These are phyloP conservation scores for Pythium apleroticum DNA, from an alignment of 352 stramenopile species.

Conservation along the genomic window DNA sequence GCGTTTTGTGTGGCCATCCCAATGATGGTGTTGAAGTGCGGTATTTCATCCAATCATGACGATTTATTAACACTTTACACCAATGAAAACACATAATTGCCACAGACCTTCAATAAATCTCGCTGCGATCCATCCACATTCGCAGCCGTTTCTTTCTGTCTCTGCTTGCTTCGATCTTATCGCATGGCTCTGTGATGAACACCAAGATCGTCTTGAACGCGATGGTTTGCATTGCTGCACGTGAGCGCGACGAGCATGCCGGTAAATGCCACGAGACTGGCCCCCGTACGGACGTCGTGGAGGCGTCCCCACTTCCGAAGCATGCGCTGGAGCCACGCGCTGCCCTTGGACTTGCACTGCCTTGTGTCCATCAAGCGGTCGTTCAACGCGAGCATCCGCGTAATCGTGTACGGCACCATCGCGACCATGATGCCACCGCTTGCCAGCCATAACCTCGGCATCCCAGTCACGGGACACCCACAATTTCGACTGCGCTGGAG, in stretches of 20 bases:
- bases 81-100: conserved; percentile 3
- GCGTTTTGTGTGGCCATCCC: neutral
- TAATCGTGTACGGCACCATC: conserved; percentile 66
- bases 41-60: conserved; percentile 8
- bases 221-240: conserved; percentile 20
- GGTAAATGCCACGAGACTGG: conserved; percentile 53
- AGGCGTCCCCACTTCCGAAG: conserved; percentile 53
- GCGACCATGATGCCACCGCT: conserved; percentile 55
- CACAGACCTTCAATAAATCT: neutral
- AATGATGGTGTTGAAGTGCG: conserved; percentile 5
- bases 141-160: neutral
- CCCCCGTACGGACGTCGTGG: conserved; percentile 52
- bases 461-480: conserved; percentile 28
- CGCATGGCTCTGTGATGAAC: neutral
- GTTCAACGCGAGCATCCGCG: conserved; percentile 70
- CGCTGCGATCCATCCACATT: neutral
- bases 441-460: conserved; percentile 51
- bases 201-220: neutral
- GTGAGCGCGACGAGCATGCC: conserved; percentile 65
- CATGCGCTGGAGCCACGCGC: conserved; percentile 53
- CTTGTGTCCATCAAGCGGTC: conserved; percentile 54
- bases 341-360: conserved; percentile 35
- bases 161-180: neutral
- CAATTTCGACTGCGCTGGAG: conserved; percentile 34
- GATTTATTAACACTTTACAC: conserved; percentile 9